phyloP scores from a whole-genome alignment of 2,329 filamentous ascomycete genomes.

The Lachnum nothofagi region DNA sequence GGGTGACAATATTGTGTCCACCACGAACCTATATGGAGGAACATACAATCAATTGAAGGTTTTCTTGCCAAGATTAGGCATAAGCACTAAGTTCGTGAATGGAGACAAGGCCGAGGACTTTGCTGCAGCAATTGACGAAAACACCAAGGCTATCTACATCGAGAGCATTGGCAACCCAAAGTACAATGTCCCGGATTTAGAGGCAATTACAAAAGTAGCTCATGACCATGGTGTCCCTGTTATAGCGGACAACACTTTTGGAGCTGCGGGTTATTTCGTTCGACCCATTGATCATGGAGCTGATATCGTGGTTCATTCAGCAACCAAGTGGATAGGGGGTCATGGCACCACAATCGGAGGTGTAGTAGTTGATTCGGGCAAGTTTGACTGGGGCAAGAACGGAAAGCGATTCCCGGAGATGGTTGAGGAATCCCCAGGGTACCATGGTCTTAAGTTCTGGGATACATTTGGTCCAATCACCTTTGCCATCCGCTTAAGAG shows the following conservation, averaged over 20 bases:
- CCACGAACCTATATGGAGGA: constrained; percentile 85
- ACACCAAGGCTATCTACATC: constrained; percentile 86
- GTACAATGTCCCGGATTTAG: constrained; percentile 89
- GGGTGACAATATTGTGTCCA: constrained; percentile 90
- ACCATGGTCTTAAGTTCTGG: constrained; percentile 91
- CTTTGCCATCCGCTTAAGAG: constrained; percentile 79
- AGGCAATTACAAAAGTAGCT: constrained; percentile 76
- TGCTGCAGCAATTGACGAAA: constrained; percentile 77
- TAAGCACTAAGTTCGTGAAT: constrained; percentile 79
- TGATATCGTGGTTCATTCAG: constrained; percentile 90
- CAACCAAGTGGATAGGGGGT: constrained; percentile 95
- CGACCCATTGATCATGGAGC: constrained; percentile 85
- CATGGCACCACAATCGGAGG: constrained; percentile 90
- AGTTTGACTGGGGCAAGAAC: constrained; percentile 89
- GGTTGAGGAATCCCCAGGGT: constrained; percentile 79
- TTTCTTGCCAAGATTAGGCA: constrained; percentile 77
- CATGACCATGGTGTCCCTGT: constrained; percentile 57
- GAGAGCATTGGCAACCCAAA: constrained; percentile 87
- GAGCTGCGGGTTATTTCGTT: constrained; percentile 82
- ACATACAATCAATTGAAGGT: constrained; percentile 99
- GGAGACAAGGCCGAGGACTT: constrained; percentile 78
- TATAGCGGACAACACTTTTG: constrained; percentile 89
- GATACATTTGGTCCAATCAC: constrained; percentile 81
- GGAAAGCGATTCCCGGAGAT: constrained; percentile 86
- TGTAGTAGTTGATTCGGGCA: constrained; percentile 79